Percentiles rank a stretch among this genome's conserved stretches.
phyloP scores from a whole-genome alignment of 768 basidiomycete genomes.

The Porpolomopsis calyptriformis region DNA sequence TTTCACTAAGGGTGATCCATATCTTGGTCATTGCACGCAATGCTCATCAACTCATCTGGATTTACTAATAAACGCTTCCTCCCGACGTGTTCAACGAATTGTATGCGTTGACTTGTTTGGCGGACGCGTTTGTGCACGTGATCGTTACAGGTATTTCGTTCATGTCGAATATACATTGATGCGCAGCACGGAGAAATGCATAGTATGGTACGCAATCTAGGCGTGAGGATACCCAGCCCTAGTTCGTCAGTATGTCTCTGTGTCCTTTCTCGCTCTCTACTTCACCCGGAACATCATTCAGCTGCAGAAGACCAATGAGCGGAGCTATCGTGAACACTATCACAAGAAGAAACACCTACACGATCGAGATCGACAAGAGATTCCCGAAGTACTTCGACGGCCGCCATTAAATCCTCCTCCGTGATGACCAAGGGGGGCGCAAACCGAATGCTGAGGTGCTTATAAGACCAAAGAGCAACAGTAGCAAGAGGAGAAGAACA shows the following conservation, averaged over 20 bases:
- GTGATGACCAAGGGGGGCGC: conserved; percentile 91
- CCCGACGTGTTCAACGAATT: too few species aligned
- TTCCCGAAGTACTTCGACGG: conserved; percentile 65
- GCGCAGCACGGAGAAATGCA: too few species aligned
- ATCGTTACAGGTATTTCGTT: too few species aligned
- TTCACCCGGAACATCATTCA: conserved; percentile 16
- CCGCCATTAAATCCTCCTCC: conserved; percentile 73
- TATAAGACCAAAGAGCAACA: not conserved
- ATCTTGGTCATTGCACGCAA: too few species aligned
- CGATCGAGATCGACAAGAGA: conserved; percentile 73
- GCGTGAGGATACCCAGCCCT: not conserved
- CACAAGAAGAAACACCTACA: conserved; percentile 27
- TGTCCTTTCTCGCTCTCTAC: conserved; percentile 52
- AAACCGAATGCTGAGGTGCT: conserved; percentile 93
- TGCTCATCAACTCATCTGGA: too few species aligned
- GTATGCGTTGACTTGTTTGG: too few species aligned
- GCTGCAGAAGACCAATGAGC: conserved; percentile 5
- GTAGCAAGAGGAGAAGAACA: not conserved
- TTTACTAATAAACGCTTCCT: too few species aligned
- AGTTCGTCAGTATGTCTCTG: conserved; percentile 22
- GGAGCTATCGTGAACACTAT: not conserved
- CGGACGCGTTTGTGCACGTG: too few species aligned
- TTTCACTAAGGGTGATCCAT: too few species aligned
- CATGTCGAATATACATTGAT: too few species aligned
- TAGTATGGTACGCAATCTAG: too few species aligned